Conservation (phyloP, 805 yeast genomes). For the Ogataea nakhonphanomensis region DNA sequence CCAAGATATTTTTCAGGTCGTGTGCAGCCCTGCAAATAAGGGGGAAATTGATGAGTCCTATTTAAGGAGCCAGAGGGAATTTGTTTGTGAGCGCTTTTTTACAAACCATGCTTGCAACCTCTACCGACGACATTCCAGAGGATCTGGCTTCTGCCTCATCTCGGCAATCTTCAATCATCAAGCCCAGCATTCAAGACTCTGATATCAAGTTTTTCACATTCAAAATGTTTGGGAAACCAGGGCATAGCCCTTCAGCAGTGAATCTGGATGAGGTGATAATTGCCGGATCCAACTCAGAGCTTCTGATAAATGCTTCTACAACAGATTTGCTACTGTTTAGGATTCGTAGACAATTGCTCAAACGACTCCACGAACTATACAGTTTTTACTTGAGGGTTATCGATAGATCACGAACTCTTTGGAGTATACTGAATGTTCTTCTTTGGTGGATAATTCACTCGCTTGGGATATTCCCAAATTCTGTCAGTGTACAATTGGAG, state of each 20-base stretch:
- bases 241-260: conserved; percentile 1
- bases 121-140: conserved; percentile 4
- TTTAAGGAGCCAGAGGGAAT: conserved; percentile 1
- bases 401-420: background rate
- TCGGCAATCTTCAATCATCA: conserved; percentile 27
- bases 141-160: conserved; percentile 17
- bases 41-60: conserved; percentile 8
- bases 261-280: conserved; percentile 3
- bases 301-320: conserved; percentile 14
- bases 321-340: conserved; percentile 15
- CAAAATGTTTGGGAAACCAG: conserved; percentile 22
- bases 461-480: conserved; percentile 10
- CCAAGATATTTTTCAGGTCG: conserved; percentile 5
- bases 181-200: conserved; percentile 23
- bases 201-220: conserved; percentile 23
- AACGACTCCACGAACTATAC: conserved; percentile 10
- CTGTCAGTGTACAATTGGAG: conserved; percentile 1
- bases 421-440: background rate
- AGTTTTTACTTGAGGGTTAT: conserved; percentile 1
- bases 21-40: conserved; percentile 1
- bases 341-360: conserved; percentile 15
- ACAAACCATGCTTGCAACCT: background rate
- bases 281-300: conserved; percentile 23
- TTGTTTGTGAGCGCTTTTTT: background rate
- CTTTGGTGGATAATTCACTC: conserved; percentile 23